Evolutionary conservation across 768 basidiomycete species (phyloP), one percentile per base, ranked within the genome.

Genomic region (Suillus variegatus): DNA sequence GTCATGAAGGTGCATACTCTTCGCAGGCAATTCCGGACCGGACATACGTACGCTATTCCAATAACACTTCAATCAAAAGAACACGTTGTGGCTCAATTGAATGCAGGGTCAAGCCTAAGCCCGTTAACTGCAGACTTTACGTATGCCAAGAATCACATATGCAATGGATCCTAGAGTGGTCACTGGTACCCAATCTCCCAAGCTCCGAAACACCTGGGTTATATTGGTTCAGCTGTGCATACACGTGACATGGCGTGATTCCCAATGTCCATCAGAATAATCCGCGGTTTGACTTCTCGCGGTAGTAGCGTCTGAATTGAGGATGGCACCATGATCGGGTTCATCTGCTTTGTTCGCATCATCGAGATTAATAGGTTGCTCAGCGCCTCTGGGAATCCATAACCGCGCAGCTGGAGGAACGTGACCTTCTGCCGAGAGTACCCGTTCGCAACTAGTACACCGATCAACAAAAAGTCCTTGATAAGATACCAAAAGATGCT

Each of bases 381-480:
- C 52, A 44, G 28, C 20, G 10, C 32, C 66, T 68, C 47, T 80
- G 12, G 67, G 77, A 28, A 74, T 77, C 85, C 85, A 89, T 35
- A 84, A 70, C 52, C 90, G 83, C 38, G 86, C 88, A 4, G 92
- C 88, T 0, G 90, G 87, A 1, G 91, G 92, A 9, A 90, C 80
- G 72, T 92, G 89, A 0, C 87, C 88, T 68, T 93, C 90, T 2
- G 80, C 78, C 0, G 89, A 88, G 25, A 92, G 76, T 35, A 93
- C 87, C 20, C 91, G 86, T 57, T 83, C 78, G 70, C 92, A 94
- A 38, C 73, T 76, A 28, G 75, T 75, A 69, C 92, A 94, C 4
- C 78, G 82, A 40, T 86, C 82, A 60, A 86, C 78, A 68, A 93
- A 93, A 28, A 93, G 75, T 7, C 80, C 82, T 40, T 80, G 79